phyloP scores from a whole-genome alignment of 306 rosid species.

The Lathyrus sativus region DNA sequence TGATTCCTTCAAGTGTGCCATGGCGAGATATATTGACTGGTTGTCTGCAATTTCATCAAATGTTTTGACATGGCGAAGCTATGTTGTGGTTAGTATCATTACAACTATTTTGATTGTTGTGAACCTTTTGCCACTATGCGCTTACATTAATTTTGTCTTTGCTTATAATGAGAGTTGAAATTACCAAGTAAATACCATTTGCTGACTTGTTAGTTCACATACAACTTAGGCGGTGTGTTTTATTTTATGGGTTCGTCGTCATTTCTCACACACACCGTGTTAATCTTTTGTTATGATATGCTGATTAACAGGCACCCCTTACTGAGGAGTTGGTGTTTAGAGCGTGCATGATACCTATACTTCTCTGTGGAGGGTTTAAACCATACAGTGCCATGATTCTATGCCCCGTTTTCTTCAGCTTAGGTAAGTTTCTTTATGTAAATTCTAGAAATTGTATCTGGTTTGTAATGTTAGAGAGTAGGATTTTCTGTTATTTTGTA shows the following conservation, averaged over 20 bases:
- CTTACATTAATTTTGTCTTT: not conserved
- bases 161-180: constrained; percentile 16
- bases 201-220: constrained; percentile 12
- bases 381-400: constrained; percentile 56
- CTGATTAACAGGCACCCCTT: constrained; percentile 86
- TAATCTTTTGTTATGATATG: constrained; percentile 28
- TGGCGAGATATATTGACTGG: constrained; percentile 38
- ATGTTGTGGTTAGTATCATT: constrained; percentile 77
- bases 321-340: constrained; percentile 96
- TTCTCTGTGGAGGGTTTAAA: constrained; percentile 85
- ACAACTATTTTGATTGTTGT: not conserved
- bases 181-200: constrained; percentile 3
- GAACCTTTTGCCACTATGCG: not conserved
- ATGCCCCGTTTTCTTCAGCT: constrained; percentile 92
- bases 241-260: constrained; percentile 15
- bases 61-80: constrained; percentile 74
- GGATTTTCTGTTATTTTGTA: not conserved
- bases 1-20: constrained; percentile 38
- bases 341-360: constrained; percentile 94
- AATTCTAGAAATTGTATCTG: constrained; percentile 20
- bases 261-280: constrained; percentile 21
- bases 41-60: constrained; percentile 46
- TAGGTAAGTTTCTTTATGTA: constrained; percentile 58
- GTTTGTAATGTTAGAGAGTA: constrained; percentile 22
- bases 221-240: not conserved